Conservation (phyloP, 129 eudicot species). For the Helianthus annuus region DNA sequence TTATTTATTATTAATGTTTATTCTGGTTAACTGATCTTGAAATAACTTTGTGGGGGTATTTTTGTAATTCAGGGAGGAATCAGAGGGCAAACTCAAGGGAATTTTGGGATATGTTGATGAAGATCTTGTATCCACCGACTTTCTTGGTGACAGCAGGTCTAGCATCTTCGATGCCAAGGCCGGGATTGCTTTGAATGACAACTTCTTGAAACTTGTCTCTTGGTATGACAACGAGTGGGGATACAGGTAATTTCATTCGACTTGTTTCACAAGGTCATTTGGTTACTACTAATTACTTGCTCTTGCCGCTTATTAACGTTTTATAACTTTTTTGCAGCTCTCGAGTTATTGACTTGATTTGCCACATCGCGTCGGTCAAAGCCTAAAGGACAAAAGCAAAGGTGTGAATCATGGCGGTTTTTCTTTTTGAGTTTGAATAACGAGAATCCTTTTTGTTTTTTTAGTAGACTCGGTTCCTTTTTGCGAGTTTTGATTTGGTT, state of each 20-base stretch:
- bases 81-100: slow-evolving; percentile 83
- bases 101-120: slow-evolving; percentile 82
- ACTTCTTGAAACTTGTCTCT: slow-evolving; percentile 77
- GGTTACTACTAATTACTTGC: no score
- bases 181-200: slow-evolving; percentile 77
- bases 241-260: slow-evolving; percentile 57
- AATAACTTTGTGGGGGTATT: neutral
- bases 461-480: neutral
- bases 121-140: slow-evolving; percentile 84
- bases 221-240: slow-evolving; percentile 97
- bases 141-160: slow-evolving; percentile 87
- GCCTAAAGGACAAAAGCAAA: slow-evolving; percentile 24
- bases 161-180: slow-evolving; percentile 96
- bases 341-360: slow-evolving; percentile 76
- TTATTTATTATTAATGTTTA: neutral
- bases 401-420: slow-evolving; percentile 11
- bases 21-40: neutral
- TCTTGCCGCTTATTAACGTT: neutral
- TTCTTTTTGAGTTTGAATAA: slow-evolving; percentile 35
- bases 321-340: slow-evolving; percentile 46
- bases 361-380: slow-evolving; percentile 70
- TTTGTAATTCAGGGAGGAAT: slow-evolving; percentile 64
- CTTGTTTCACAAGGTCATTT: neutral
- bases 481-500: neutral
- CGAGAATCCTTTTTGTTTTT: slow-evolving; percentile 27